Base-by-base conservation (phyloP, 306 rosid genomes). In the Macrotyloma uniflorum region DNA sequence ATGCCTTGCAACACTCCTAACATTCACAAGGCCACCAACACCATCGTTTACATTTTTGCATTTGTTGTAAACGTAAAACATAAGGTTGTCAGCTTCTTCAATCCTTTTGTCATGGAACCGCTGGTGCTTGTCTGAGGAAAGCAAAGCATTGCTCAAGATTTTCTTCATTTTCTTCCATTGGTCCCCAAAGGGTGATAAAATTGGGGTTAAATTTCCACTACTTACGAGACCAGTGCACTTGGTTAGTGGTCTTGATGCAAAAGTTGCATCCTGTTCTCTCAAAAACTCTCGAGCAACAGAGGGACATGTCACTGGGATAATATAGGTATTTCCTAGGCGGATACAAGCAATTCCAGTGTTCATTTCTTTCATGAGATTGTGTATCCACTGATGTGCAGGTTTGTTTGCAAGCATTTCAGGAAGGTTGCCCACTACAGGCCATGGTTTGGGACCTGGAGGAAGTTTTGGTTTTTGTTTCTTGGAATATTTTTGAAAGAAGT, bases 101-200 rank as follows among this genome's bases (percentile, higher is more conserved):
- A 11, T 67, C 36, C 90, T 82, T 30, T 75, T 84, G 3, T 38
- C 36, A 3, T 42, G 68, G 23, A 81, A 75, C 83, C 83, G 66
- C 0, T 9, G 10, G 58, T 19, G 53, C 53, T 13, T 40, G 0
- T 20, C 19, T 1, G 51, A 32, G 28, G 71, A 66, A 12, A 66
- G 22, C 59, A 70, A 30, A 6, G 11, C 7, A 4, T 20, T 16
- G 62, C 0, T 24, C 6, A 61, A 8, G 14, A 61, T 15, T 66
- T 12, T 79, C 61, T 30, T 70, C 83, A 79, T 20, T 66, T 12
- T 79, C 75, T 30, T 79, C 83, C 72, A 79, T 8, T 79, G 78
- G 0, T 70, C 54, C 13, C 66, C 57, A 38, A 16, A 61, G 3
- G 83, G 83, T 5, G 6, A 71, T 0, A 70, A 13, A 35, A 18